Evolutionary conservation across 306 rosid genomes (phyloP), one percentile per base, ranked within the genome.

Genomic region (Quercus suber): DNA sequence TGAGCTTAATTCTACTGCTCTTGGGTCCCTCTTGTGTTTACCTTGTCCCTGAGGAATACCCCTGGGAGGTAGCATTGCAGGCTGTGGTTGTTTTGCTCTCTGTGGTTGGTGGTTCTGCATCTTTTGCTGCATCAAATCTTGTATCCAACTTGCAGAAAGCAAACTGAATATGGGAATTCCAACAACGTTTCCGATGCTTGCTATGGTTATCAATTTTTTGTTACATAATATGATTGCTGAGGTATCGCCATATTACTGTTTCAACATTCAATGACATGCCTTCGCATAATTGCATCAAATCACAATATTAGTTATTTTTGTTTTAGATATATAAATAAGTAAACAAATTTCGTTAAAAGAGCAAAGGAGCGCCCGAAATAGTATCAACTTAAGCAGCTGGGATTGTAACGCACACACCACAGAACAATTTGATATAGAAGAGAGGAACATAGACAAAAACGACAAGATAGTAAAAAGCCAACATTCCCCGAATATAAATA

Each of bases 101-200:
- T 78, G 89, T 91, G 0, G 55, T 86, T 51, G 97, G 89, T 45
- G 97, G 98, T 30, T 91, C 99, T 55, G 94, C 97, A 1, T 96
- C 91, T 19, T 88, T 93, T 84, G 99, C 91, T 74, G 92, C 97
- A 1, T 93, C 99, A 71, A 90, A 82, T 87, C 77, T 95, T 85
- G 96, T 95, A 49, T 90, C 99, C 20, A 90, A 89, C 75, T 88
- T 93, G 89, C 97, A 95, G 87, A 91, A 87, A 83, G 82, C 83
- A 4, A 83, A 35, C 19, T 90, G 78, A 91, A 67, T 59, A 72
- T 60, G 10, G 25, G 25, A 25, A n/a, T 25, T 20, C 53, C 53
- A 13, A 49, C 5, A 49, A 49, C 13, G 17, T 49, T 19, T 14
- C 45, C 45, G 3, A 63, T 35, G 52, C 27, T 27, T 14, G 3